These are phyloP conservation scores for Spatholobus suberectus DNA, from an alignment of 306 rosid genomes.

Conservation along the genomic window DNA sequence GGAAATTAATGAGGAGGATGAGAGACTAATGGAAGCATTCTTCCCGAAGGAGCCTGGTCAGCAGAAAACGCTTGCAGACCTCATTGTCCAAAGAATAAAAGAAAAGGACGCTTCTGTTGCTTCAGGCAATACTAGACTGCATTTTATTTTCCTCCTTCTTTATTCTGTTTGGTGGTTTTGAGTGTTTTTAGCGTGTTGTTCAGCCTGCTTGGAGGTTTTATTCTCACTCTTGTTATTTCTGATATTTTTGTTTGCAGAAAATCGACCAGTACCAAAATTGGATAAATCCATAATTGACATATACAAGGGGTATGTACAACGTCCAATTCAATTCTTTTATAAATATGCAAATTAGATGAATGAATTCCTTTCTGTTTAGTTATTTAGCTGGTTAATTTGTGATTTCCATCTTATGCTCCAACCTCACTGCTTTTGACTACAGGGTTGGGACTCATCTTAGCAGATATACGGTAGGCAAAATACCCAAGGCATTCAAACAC, in stretches of 20 bases:
- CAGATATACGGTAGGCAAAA: conserved; percentile 71
- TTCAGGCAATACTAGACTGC: conserved; percentile 54
- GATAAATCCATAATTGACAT: conserved; percentile 69
- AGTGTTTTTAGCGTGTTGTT: background rate
- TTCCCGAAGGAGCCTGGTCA: conserved; percentile 51
- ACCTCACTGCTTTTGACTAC: conserved; percentile 7
- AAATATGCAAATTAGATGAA: background rate
- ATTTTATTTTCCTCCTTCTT: background rate
- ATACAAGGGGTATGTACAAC: conserved; percentile 68
- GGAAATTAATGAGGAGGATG: conserved; percentile 77
- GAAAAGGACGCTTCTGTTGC: conserved; percentile 60
- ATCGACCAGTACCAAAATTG: conserved; percentile 70
- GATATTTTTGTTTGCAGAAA: conserved; percentile 57
- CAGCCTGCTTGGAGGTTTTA: background rate
- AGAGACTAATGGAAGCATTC: conserved; percentile 68
- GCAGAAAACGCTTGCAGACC: conserved; percentile 70
- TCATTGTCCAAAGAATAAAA: conserved; percentile 74
- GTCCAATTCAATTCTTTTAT: conserved; percentile 9
- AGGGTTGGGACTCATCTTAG: conserved; percentile 76
- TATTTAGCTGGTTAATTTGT: conserved; percentile 5
- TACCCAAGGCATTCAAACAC: conserved; percentile 83
- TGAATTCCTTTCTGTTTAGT: background rate
- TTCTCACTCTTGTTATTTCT: conserved; percentile 17
- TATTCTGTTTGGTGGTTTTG: background rate
- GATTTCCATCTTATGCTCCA: background rate